These are phyloP conservation scores for Decorospora gaudefroyi DNA, from an alignment of 2,329 filamentous ascomycete genomes.

Conservation along the genomic window DNA sequence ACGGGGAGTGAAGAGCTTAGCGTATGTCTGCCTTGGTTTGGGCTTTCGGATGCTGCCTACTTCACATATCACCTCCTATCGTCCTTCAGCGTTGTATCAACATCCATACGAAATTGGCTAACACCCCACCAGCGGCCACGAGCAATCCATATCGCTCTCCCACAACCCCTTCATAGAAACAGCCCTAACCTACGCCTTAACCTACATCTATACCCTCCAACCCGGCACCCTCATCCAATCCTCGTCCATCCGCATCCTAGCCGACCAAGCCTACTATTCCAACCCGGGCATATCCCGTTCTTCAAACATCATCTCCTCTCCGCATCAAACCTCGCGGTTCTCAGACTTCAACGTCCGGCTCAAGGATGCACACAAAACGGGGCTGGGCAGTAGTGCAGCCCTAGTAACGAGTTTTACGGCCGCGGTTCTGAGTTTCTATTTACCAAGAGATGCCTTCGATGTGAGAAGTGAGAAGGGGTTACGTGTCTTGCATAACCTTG, in stretches of 20 bases:
- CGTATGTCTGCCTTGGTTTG: not conserved
- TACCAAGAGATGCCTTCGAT: slow-evolving; percentile 62
- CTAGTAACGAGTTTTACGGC: slow-evolving; percentile 86
- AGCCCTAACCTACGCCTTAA: slow-evolving; percentile 82
- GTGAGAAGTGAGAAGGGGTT: slow-evolving; percentile 60
- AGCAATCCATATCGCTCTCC: slow-evolving; percentile 50
- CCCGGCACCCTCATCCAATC: slow-evolving; percentile 63
- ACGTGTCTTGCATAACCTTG: slow-evolving; percentile 81
- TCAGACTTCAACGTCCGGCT: slow-evolving; percentile 77
- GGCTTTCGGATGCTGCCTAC: too few relatives aligned
- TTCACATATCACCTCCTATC: too few relatives aligned
- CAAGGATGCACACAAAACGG: slow-evolving; percentile 86
- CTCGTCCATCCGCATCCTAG: slow-evolving; percentile 80
- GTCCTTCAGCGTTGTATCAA: too few relatives aligned
- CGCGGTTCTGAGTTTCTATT: slow-evolving; percentile 75
- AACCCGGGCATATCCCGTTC: slow-evolving; percentile 29
- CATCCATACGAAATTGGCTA: too few relatives aligned
- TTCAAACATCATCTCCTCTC: slow-evolving; percentile 2
- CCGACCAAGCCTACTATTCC: slow-evolving; percentile 97
- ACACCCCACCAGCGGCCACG: slow-evolving; percentile 37
- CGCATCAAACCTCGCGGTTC: slow-evolving; percentile 61
- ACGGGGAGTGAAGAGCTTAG: not conserved
- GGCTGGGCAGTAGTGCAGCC: slow-evolving; percentile 90
- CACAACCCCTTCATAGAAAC: slow-evolving; percentile 91
- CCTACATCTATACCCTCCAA: slow-evolving; percentile 67